A percentile compares a stretch with the other conserved stretches of the same genome.
Conservation (phyloP, 1,284 basidiomycete genomes). For the Cystobasidium pallidum region DNA sequence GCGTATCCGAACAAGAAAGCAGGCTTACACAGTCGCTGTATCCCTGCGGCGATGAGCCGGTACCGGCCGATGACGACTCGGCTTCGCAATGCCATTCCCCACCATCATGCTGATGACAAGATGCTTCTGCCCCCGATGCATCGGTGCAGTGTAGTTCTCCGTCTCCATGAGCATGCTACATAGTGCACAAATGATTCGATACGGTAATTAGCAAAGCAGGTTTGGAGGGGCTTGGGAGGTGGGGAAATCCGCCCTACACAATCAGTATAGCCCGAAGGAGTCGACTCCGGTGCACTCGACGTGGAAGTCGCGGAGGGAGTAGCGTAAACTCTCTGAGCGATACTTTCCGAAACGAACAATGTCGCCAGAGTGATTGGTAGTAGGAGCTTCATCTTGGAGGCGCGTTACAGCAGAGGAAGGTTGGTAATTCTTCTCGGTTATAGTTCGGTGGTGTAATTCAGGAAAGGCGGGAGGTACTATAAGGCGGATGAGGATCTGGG, state of each 20-base stretch:
- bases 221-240: neutral
- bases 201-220: neutral
- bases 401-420: no score
- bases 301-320: conserved; percentile 18
- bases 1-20: no score
- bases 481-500: no score
- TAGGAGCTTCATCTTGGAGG: conserved; percentile 9
- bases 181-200: neutral
- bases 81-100: conserved; percentile 28
- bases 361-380: conserved; percentile 9
- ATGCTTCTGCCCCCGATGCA: conserved; percentile 8
- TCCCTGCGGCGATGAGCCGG: conserved; percentile 8
- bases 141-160: conserved; percentile 21
- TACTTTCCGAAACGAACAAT: conserved; percentile 3
- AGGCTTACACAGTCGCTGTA: conserved; percentile 20
- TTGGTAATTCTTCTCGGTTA: no score
- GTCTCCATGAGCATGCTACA: conserved; percentile 20
- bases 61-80: conserved; percentile 13
- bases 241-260: neutral
- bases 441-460: no score
- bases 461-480: no score
- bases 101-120: conserved; percentile 10
- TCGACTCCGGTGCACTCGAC: conserved; percentile 4
- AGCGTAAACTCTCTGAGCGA: conserved; percentile 21
- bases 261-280: conserved; percentile 22